Evolutionary conservation across 169 alveolate genomes (phyloP), one percentile per base, ranked within the genome.

Genomic region (Babesia sp.): DNA sequence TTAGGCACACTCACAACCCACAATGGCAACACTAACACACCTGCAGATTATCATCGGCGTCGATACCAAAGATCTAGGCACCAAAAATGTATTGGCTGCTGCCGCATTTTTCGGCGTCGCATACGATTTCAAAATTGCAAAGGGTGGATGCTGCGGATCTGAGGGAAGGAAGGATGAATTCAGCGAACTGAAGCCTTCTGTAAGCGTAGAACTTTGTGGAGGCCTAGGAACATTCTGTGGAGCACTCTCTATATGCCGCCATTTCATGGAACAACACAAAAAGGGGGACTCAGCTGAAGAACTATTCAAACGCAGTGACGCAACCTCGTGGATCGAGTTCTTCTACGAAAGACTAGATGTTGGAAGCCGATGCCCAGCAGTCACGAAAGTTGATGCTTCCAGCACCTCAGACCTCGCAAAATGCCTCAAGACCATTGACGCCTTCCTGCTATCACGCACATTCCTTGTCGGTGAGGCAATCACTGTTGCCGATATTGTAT

Each of bases 401-500:
- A 53, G 70, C 12, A 50, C 39, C 45, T 76, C 90, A 9, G 93
- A 89, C 51, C 68, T 90, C 31, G 50, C 87, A 44, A 90, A 91
- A 45, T 64, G 85, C 22, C 59, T 90, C 31, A 60, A 31, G 26
- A 61, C 88, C 31, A 50, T 86, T 20, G 79, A 91, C 76, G 83
- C 84, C 7, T 91, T 83, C 71, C 85, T 91, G 18, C 33, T 76
- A 34, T 37, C 61, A 33, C 77, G 77, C 46, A 90, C 92, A 33
- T 95, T 76, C 91, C 80, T 96, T 54, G 97, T 92, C 39, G 98
- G 98, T 7, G 92, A 94, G 71, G 61, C 71, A 42, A 67, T 94
- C 36, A 87, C 98, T 50, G 64, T 95, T 48, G 98, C 98, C 44
- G 98, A 97, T 78, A 66, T 96, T 33, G 86, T 82, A 41, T 72